Percentiles rank a stretch among this genome's conserved stretches.
phyloP scores from a whole-genome alignment of 1,139 yeast species.

The Geotrichum fermentans region DNA sequence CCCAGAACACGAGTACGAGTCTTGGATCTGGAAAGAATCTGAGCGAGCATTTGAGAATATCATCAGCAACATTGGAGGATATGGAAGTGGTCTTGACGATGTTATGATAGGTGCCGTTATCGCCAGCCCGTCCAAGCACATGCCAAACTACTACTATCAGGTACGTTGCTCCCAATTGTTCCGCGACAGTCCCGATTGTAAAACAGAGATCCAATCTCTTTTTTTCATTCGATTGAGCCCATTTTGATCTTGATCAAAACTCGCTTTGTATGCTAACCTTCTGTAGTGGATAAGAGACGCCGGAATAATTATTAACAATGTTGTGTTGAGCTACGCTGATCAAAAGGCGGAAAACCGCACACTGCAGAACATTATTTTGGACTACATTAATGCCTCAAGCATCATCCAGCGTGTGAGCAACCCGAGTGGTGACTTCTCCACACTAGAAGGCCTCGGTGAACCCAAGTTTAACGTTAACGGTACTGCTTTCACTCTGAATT shows the following conservation, averaged over 20 bases:
- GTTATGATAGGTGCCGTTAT: conserved; percentile 67
- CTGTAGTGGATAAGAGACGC: conserved; percentile 75
- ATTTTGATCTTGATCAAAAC: too few species aligned
- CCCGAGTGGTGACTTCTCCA: conserved; percentile 60
- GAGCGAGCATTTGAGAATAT: conserved; percentile 51
- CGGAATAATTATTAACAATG: conserved; percentile 70
- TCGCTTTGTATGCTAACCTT: too few species aligned
- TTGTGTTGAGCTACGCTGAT: conserved; percentile 53
- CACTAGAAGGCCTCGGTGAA: conserved; percentile 65
- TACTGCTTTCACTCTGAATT: conserved; percentile 52
- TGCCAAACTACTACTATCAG: conserved; percentile 79
- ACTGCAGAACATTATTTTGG: conserved; percentile 43
- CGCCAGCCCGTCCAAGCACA: conserved; percentile 68
- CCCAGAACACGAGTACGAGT: conserved; percentile 43
- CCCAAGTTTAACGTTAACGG: conserved; percentile 77
- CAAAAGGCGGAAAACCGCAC: conserved; percentile 32
- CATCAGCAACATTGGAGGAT: conserved; percentile 61
- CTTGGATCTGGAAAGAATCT: conserved; percentile 55
- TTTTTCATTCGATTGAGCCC: too few species aligned
- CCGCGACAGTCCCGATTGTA: too few species aligned
- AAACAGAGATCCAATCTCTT: too few species aligned
- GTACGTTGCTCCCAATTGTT: conserved; percentile 20
- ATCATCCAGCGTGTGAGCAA: conserved; percentile 62
- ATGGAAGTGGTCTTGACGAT: conserved; percentile 34
- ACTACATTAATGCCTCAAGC: conserved; percentile 56